Base-by-base conservation (phyloP, 257 asterid genomes). In the Solanum chiquidenum region DNA sequence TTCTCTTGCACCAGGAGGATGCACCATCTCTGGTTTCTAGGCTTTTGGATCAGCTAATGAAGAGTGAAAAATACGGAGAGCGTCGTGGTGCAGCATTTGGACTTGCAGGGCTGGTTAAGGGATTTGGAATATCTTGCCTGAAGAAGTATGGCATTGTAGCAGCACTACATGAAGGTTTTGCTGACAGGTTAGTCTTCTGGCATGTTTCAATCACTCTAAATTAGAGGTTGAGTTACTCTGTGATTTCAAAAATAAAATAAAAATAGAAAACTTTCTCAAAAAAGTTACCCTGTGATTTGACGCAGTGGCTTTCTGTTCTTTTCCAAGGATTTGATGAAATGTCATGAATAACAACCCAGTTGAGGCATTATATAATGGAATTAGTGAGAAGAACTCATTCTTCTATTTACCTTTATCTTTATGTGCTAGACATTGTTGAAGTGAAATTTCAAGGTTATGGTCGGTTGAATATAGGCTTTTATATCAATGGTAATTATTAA, bases 71-170 rank as follows among this genome's bases (percentile, higher is more conserved):
- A 92, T 97, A 97, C 86, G 99, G 99, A 91, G 99, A 97, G 89
- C 99, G 99, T 72, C 99, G 99, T 83, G 99, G 99, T 89, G 99
- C 99, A 64, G 99, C 99, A 34, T 97, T 97, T 95, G 99, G 99
- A 83, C 94, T 95, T 80, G 98, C 99, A 88, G 99, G 99, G 68
- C 96, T 91, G 86, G 98, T 97, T 6, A 95, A 95, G 94, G 99
- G 99, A 80, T 97, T 95, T 88, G 90, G 96, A 91, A 93, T 97
- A 88, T 89, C 99, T 88, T 93, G 92, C 90, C 91, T 97, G 88
- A 95, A 95, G 94, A 97, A 95, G 93, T 95, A 95, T 92, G 95
- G 93, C 90, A 91, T 97, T 87, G 90, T 86, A 84, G 89, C 91
- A 34, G 93, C 93, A 79, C 89, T 97, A 90, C 91, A 91, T 74